Base-by-base conservation (phyloP, 352 stramenopile species). In the Thraustochytrium sp. region DNA sequence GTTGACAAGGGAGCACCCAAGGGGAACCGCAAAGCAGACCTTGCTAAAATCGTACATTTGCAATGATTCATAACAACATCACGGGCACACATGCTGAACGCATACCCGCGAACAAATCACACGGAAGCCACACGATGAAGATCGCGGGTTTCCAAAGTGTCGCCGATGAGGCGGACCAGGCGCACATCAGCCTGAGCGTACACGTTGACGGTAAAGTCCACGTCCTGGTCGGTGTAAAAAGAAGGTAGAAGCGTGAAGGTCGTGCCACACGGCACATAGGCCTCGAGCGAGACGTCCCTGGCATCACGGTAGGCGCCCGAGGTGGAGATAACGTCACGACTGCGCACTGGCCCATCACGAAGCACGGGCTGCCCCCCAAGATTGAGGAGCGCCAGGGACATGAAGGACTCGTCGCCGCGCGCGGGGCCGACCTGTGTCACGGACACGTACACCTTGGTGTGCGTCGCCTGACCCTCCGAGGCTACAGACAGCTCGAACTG, bases 221-320 rank as follows among this genome's bases (percentile, higher is more conserved):
- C 68, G 13, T 80, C 48, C 48, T 38, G n/a, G 1, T 63, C 53
- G 29, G 48, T 34, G 51, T 55, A 80, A 9, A 80, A 23, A 18
- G 68, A 80, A 23, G 68, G 68, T 3, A 80, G 31, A 9, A 80
- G 16, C 0, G 68, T 80, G 38, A 55, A 80, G 23, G 1, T 2
- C 53, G 26, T 63, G 68, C 16, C 3, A n/a, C 68, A 64, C 21
- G 68, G 68, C 5, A 80, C 11, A 5, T 13, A n/a, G 4, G 68
- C 63, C 53, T 80, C 68, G n/a, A 80, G 26, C 3, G 68, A 80
- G 31, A 80, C n/a, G 23, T 80, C 68, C 21, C 68, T 23, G n/a
- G 68, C 23, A 44, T 80, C 68, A 3, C 40, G 31, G 49, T 65
- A 80, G 11, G 23, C 31, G 31, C 68, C 68, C 13, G 68, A 13